Evolutionary conservation across 768 basidiomycete species (phyloP), one percentile per base, ranked within the genome.

Genomic region (Crucibulum laeve): DNA sequence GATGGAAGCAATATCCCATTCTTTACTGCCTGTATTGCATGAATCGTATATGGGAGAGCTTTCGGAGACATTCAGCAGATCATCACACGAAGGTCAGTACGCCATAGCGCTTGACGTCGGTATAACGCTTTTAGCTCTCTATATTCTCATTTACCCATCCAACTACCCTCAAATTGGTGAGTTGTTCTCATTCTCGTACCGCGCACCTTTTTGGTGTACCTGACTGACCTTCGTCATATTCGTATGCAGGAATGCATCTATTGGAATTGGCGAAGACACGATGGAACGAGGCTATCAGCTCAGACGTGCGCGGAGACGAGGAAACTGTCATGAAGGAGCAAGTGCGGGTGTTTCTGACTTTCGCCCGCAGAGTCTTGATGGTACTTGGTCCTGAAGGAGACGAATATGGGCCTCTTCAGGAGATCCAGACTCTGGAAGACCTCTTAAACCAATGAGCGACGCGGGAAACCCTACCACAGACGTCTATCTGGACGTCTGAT

Each of bases 101-200:
- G 60, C 63, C 8, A 47, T 60, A 11, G 87, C 87, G 0, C 53
- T 83, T 17, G 54, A 69, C 24, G 59, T 65, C 8, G 87, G 89
- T 11, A 53, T 70, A 26, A 73, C 76, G 1, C 62, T 89, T 11
- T 63, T 88, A 15, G 81, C 81, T 1, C 61, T 87, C 5, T 91
- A 91, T 58, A 53, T 74, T 8, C 55, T 85, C 41, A 67, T 90
- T 36, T 91, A 91, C 53, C 87, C 89, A 1, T 64, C 62, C 2
- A 83, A 84, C 54, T 89, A 88, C 59, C 89, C 88, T n/a, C 85
- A 89, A 51, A 87, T 82, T 19, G 89, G 89, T 87, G 42, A 50
- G 74, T 58, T 24, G 5, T 41, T 49, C 14, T 22, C 22, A 26
- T 6, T 25, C 36, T 34, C 38, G 43, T 14, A 19, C 32, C 40